Base-by-base conservation (phyloP, 192 early-diverging fungal genomes). In the Podila epigama region DNA sequence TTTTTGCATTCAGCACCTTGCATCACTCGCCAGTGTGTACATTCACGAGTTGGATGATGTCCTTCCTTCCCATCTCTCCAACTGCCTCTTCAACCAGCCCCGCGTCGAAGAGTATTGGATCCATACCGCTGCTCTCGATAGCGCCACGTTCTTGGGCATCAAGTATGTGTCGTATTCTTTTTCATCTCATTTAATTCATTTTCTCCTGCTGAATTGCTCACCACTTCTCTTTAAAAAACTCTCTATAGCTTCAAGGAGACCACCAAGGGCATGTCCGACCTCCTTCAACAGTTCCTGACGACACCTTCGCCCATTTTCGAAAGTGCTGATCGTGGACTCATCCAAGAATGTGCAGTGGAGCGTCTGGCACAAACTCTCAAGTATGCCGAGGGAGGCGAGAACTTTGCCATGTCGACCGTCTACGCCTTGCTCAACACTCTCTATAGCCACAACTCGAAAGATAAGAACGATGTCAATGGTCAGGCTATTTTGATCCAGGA, bases 221-320 rank as follows among this genome's bases (percentile, higher is more conserved):
- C 15, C 25, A 3, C 20, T 8, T 51, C 25, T 51, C 0, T 50
- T 27, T 28, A 32, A 10, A 2, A 18, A 10, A 56, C 20, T 4
- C 36, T 39, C 32, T 33, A 36, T 69, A 82, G 81, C 63, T 82
- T 75, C 52, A 27, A 25, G 29, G 63, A 70, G 28, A 62, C 71
- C 1, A 75, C 66, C 15, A 53, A 60, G 51, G 79, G 75, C 52
- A 85, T 85, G 82, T 75, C 70, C 12, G 72, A 79, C 10, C 69
- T 70, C 22, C 63, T 89, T 41, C 79, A 82, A 9, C 82, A 84
- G 52, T 89, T 87, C 33, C 52, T 89, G 36, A 84, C 81, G 0
- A 82, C 84, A 20, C 81, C 87, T 16, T 87, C 82, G 51, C 67
- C 84, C 20, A 84, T 86, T 25, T 88, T 88, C 50, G 86, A 88